Evolutionary conservation across 805 yeast species (phyloP), one percentile per base, ranked within the genome.

Genomic region (Metschnikowia arizonensis): DNA sequence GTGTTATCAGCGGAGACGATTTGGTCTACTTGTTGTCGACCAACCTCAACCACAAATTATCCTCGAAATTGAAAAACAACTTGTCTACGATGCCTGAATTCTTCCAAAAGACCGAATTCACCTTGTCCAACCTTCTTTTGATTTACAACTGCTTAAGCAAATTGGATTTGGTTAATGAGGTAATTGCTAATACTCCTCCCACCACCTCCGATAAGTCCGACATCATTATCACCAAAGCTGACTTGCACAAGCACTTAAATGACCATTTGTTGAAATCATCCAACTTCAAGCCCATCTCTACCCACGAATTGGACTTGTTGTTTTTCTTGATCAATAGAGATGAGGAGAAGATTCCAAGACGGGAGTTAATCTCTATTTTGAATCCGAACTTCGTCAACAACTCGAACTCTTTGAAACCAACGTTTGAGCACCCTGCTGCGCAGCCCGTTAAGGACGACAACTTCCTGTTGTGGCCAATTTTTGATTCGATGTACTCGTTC

Each of bases 401-500:
- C 51, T 50, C 58, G 33, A 58, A 59, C 15, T 59, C 67, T n/a
- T 60, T 68, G 47, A 57, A 59, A 42, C 54, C 70, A 30, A 66
- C 69, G 34, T 72, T 68, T 52, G 73, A 68, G 31, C 74, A 71
- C 45, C 72, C 74, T 1, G 66, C 71, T 25, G 59, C 72, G n/a
- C 60, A 60, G 37, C 73, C 71, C 24, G 55, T 63, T 23, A 58
- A 57, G 39, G 56, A 61, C 26, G 76, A 71, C 48, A 71, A 70
- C 57, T 71, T 71, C 45, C 63, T 69, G 8, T 64, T 71, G 48
- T 70, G 73, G 74, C 76, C 76, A 26, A 69, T 72, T 47, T 70
- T 69, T 45, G 95, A 87, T 60, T 87, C 96, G 7, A 75, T 83
- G 45, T 88, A 90, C 67, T 88, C 95, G 48, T 91, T 91, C 65